Conservation (phyloP, 73 alveolate species). For the Paramecium sexaurelia region DNA sequence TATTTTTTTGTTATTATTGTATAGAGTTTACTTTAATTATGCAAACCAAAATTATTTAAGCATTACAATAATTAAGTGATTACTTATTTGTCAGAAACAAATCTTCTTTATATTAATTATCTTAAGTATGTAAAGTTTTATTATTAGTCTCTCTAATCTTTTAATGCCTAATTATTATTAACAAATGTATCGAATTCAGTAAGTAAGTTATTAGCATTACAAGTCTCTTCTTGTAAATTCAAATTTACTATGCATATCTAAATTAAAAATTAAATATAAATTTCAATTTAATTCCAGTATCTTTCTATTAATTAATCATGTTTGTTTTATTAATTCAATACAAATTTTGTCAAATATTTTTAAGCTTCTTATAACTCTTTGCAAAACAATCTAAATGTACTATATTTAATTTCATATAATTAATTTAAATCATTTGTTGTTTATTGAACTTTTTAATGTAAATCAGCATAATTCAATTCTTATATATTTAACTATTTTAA, state of each 20-base stretch:
- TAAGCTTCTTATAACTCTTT: not conserved
- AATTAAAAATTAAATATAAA: not conserved
- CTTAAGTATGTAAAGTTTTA: not conserved
- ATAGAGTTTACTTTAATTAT: not conserved
- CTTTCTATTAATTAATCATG: constrained; percentile 29
- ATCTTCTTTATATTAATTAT: not conserved
- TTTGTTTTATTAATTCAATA: not conserved
- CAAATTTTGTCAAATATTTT: constrained; percentile 16
- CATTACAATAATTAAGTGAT: not conserved
- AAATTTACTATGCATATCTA: not conserved
- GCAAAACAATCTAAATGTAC: not conserved
- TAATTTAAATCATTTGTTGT: not conserved
- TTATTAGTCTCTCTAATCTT: not conserved
- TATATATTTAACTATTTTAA: not conserved
- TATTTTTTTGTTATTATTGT: not conserved
- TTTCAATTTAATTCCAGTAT: constrained; percentile 37
- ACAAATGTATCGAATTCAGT: not conserved
- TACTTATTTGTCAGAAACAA: not conserved
- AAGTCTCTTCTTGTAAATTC: not conserved
- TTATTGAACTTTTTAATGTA: not conserved
- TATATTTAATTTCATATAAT: not conserved
- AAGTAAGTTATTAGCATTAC: not conserved
- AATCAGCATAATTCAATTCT: not conserved
- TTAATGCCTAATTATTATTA: not conserved
- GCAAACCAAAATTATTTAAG: not conserved